Evolutionary conservation across 2,329 filamentous ascomycete genomes (phyloP), one percentile per base, ranked within the genome.

Genomic region (Graphium sp.): DNA sequence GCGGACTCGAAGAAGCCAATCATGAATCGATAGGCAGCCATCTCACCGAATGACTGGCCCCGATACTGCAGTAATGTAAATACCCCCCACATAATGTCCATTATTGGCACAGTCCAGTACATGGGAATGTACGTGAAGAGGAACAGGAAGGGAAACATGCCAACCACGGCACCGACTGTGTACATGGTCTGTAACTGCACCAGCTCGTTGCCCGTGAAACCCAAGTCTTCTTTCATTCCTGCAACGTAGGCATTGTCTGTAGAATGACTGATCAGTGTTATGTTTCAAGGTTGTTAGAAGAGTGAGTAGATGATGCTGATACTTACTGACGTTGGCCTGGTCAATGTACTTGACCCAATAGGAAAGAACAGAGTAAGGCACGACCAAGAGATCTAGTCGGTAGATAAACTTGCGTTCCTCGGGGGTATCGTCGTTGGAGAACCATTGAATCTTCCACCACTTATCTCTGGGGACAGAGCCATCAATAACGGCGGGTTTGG

Each of bases 41-140:
- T 32, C 29, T 70, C 64, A 1, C 54, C 52, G 35, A 55, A 67
- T 2, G 52, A 48, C 3, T 51, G 46, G 1, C 56, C 56, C 5
- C 63, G 56, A 30, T 59, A 68, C 32, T 69, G 63, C 4, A 69
- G 45, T 7, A 73, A 49, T 0, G 66, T 72, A 34, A 71, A 64
- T 11, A 69, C 42, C 0, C 63, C 64, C 66, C 66, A 72, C 2
- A 49, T 41, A 2, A 69, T 36, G 32, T 69, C 62, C 34, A 67
- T 48, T 7, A 52, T 48, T 0, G 66, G 65, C 5, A 68, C 53
- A 0, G 63, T 37, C 44, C 55, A 66, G 31, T 56, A 52, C 44
- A 69, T 60, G 1, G 60, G 49, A 5, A 50, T 31, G 11, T 46
- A 41, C 11, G 53, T 58, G 33, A 67, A 60, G 2, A 67, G 43